Evolutionary conservation across 2,329 filamentous ascomycete genomes (phyloP), one percentile per base, ranked within the genome.

Genomic region (Monosporascus sp.): DNA sequence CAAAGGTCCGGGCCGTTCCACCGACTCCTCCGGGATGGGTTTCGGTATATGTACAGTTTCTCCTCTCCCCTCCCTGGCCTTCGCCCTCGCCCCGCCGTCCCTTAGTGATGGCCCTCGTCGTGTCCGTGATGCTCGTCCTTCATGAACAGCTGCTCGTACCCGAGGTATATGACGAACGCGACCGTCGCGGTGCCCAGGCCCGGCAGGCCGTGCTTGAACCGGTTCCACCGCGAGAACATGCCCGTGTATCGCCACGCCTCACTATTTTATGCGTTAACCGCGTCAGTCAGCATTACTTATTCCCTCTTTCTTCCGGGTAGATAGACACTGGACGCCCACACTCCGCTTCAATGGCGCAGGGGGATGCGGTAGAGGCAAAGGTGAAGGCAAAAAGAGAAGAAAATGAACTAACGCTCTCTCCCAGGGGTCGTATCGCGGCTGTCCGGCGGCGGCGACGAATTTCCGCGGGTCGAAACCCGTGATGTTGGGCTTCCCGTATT

Each of bases 211-310:
- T 82, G 78, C 76, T 86, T 91, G 79, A 97, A 94, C 64, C 94
- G 88, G 76, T 96, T 96, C 76, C 79, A 88, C 64, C 93, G 84
- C 60, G 86, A 87, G 79, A 97, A 97, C 51, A 83, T 86, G 58
- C 93, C 94, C 37, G 82, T 85, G 79, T 96, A 97, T 73, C 94
- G 83, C 94, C 94, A 99, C 68, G 89, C 82, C 78, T 99, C 94
- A 68, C 94, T 99, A 70, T 59, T n/a, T 38, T 17, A 25, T 25
- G 24, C 9, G 52, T 15, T 31, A 54, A 41, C 44, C 27, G 20
- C 47, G 50, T 59, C 46, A 58, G 56, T 39, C 25, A 51, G 3
- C 7, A 39, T 18, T 7, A 1, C 9, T 1, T 7, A n/a, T 6
- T 39, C 6, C 37, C 3, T 3, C 39, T 8, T 17, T 44, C 20